phyloP scores from a whole-genome alignment of 768 basidiomycete species.

The Clitopilus passeckerianus region DNA sequence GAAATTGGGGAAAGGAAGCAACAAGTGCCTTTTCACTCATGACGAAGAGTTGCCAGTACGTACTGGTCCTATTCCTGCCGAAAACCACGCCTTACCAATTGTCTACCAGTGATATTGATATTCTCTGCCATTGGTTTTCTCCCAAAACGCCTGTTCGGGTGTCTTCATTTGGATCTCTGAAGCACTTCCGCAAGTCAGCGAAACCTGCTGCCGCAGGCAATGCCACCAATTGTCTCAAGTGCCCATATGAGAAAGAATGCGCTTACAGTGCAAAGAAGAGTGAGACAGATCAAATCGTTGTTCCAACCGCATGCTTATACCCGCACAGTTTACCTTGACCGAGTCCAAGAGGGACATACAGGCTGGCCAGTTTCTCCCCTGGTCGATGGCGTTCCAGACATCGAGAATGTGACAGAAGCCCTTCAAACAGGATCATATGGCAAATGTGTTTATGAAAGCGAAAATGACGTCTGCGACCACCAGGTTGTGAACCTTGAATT shows the following conservation, averaged over 20 bases:
- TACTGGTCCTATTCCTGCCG: neutral
- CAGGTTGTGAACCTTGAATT: conserved; percentile 91
- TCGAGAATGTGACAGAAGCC: conserved; percentile 77
- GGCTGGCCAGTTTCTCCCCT: conserved; percentile 67
- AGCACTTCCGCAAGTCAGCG: conserved; percentile 69
- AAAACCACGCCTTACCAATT: conserved; percentile 2
- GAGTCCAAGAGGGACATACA: conserved; percentile 47
- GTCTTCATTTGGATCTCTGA: conserved; percentile 83
- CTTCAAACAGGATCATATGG: conserved; percentile 73
- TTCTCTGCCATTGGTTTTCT: conserved; percentile 73
- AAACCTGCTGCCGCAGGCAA: conserved; percentile 69
- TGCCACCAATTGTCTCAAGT: conserved; percentile 73
- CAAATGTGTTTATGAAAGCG: conserved; percentile 76
- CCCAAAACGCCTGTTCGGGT: conserved; percentile 62
- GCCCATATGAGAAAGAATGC: conserved; percentile 66
- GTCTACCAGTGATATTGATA: conserved; percentile 71
- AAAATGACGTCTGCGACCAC: conserved; percentile 87
- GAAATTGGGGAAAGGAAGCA: conserved; percentile 68
- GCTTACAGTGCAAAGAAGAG: conserved; percentile 87
- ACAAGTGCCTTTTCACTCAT: conserved; percentile 77
- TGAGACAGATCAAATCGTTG: conserved; percentile 22
- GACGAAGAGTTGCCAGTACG: conserved; percentile 90
- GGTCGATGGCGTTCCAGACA: conserved; percentile 80
- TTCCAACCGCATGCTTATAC: neutral
- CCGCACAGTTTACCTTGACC: conserved; percentile 71